Base-by-base conservation (phyloP, 2,329 filamentous ascomycete species). In the Setomelanomma holmii region DNA sequence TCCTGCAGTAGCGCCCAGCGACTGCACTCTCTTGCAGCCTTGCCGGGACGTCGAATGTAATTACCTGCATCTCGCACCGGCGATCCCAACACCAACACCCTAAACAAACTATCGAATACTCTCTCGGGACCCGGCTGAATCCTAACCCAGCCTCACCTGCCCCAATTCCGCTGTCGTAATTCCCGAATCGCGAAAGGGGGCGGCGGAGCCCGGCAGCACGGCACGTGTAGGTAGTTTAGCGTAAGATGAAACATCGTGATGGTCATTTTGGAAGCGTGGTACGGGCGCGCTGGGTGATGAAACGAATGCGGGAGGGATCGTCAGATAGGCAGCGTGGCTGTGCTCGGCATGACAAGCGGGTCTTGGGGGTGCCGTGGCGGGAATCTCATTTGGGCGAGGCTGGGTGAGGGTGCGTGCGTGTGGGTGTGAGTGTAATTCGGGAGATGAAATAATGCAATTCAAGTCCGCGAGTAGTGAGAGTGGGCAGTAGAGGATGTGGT, bases 221-320 rank as follows among this genome's bases (percentile, higher is more conserved):
- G 27, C 14, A 30, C 27, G 27, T n/a, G 27, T 14, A 14, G 27
- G 27, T 30, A 30, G 14, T 30, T 30, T 30, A 30, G 27, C 10
- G 5, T 30, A 30, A 30, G 27, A 6, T 30, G n/a, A 38, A 17
- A 38, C 19, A 20, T n/a, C n/a, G 19, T 33, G 27, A n/a, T 7
- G 27, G 27, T 33, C n/a, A 33, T 12, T 12, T n/a, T 12, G 33
- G 11, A 35, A 16, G 17, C 4, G 33, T n/a, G 17, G 14, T 16
- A 5, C 5, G n/a, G n/a, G n/a, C n/a, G n/a, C n/a, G n/a, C n/a
- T 30, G 10, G 27, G 27, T 30, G 27, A 8, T 30, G 27, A 30
- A 30, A 30, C 14, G 39, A n/a, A n/a, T n/a, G n/a, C n/a, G 39
- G 39, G 6, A 45, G 27, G 27, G 42, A 35, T 45, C 42, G 42